Percentiles rank a stretch among this genome's conserved stretches.
Evolutionary conservation across 768 basidiomycete genomes (phyloP).

Genomic region (Russula brevipes): DNA sequence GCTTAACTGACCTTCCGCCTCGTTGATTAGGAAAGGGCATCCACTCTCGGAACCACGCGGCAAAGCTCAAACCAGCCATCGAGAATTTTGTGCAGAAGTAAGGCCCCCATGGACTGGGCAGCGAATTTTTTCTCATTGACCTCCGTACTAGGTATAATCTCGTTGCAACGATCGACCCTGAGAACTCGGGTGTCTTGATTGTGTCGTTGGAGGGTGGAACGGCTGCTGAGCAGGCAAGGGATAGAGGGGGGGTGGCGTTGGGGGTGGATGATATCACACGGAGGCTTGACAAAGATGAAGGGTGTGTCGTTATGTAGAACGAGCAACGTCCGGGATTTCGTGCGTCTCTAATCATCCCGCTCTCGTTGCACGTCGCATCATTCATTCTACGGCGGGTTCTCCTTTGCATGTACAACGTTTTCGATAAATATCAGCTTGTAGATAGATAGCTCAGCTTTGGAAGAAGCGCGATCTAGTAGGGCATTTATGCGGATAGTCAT

Average conservation of each 20-base stretch:
- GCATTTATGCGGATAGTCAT: too few relatives aligned
- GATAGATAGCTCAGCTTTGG: too few relatives aligned
- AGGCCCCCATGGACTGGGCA: constrained; percentile 21
- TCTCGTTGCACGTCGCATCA: too few relatives aligned
- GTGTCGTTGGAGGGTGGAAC: constrained; percentile 55
- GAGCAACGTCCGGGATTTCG: too few relatives aligned
- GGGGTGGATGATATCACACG: constrained; percentile 55
- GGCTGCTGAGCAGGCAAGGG: constrained; percentile 21
- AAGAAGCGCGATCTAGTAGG: too few relatives aligned
- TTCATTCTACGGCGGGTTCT: too few relatives aligned
- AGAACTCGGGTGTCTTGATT: constrained; percentile 80
- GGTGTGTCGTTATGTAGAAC: constrained; percentile 64
- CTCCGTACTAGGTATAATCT: constrained; percentile 59
- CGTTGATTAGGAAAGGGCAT: constrained; percentile 66
- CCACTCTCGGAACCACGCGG: constrained; percentile 68
- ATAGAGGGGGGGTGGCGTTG: constrained; percentile 37
- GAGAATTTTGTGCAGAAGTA: constrained; percentile 82
- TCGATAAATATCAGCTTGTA: too few relatives aligned
- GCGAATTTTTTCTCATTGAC: neutral
- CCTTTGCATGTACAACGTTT: too few relatives aligned
- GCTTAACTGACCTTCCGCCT: neutral
- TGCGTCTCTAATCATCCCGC: too few relatives aligned
- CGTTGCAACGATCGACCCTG: constrained; percentile 66
- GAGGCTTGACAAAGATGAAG: constrained; percentile 46
- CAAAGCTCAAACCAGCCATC: constrained; percentile 90